A percentile compares a stretch with the other conserved stretches of the same genome.
Evolutionary conservation across 495 filamentous ascomycete species (phyloP).

Genomic region (Glutinoglossum americanum): DNA sequence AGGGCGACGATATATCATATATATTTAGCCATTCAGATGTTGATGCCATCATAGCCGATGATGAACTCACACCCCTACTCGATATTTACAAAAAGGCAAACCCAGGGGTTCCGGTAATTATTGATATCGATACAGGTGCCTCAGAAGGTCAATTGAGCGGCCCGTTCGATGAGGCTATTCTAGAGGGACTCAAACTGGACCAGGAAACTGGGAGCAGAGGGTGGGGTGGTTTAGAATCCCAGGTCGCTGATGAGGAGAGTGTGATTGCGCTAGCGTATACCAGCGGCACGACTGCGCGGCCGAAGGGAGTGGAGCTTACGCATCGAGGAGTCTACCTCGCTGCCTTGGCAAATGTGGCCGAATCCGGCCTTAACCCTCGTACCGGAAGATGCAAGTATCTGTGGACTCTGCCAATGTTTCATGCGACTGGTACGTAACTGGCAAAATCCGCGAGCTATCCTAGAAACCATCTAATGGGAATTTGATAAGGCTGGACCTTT

Average conservation of each 20-base stretch:
- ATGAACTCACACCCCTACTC: constrained; percentile 52
- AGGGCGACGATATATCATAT: constrained; percentile 69
- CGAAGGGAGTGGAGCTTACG: constrained; percentile 88
- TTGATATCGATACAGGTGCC: constrained; percentile 72
- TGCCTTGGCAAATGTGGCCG: constrained; percentile 64
- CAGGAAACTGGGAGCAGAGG: constrained; percentile 34
- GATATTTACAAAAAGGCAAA: constrained; percentile 35
- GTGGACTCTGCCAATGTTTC: constrained; percentile 93
- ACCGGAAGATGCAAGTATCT: constrained; percentile 54
- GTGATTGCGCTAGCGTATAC: constrained; percentile 79
- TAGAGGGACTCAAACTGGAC: constrained; percentile 61
- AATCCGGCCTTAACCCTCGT: constrained; percentile 59
- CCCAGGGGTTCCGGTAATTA: constrained; percentile 41
- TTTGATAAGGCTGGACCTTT: constrained; percentile 17
- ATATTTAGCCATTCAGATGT: constrained; percentile 74
- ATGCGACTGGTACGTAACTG: constrained; percentile 45
- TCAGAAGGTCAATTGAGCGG: constrained; percentile 60
- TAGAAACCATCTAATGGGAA: not conserved
- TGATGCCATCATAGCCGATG: constrained; percentile 73
- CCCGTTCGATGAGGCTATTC: constrained; percentile 64
- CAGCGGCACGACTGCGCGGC: constrained; percentile 74
- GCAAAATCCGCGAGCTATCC: not conserved
- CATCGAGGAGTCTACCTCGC: constrained; percentile 76
- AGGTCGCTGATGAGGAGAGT: constrained; percentile 51
- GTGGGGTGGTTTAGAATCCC: constrained; percentile 54